These are phyloP conservation scores for Plasmodium coatneyi DNA, from an alignment of 169 alveolate species.

Conservation along the genomic window DNA sequence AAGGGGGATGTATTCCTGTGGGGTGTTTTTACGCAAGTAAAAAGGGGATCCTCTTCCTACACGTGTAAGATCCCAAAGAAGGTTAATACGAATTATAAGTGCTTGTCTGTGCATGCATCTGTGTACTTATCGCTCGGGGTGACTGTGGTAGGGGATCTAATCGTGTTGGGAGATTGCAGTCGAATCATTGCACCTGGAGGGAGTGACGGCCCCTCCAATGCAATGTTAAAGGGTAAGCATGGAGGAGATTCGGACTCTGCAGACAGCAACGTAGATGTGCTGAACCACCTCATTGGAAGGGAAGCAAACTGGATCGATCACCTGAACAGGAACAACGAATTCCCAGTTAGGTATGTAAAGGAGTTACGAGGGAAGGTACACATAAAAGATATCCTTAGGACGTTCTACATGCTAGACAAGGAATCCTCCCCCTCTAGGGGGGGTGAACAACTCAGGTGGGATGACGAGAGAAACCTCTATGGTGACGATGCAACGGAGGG, in stretches of 20 bases:
- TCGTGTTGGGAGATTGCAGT: constrained; percentile 10
- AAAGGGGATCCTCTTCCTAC: background rate
- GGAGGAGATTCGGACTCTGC: background rate
- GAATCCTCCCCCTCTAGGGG: background rate
- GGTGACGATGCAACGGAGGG: background rate
- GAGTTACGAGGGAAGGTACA: constrained; percentile 44
- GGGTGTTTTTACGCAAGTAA: constrained; percentile 76
- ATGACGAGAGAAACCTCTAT: background rate
- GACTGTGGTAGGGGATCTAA: constrained; percentile 52
- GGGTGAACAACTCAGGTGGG: background rate
- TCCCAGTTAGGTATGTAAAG: constrained; percentile 9
- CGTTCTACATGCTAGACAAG: constrained; percentile 25
- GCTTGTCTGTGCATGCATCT: constrained; percentile 50
- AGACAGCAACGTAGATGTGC: background rate
- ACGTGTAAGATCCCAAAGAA: constrained; percentile 32
- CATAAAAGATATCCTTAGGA: background rate
- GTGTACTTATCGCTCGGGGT: constrained; percentile 13
- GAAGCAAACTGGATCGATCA: background rate
- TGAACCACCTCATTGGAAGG: background rate
- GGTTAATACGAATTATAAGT: constrained; percentile 41
- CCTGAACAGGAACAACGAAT: background rate
- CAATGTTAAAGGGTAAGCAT: background rate
- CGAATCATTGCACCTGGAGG: background rate
- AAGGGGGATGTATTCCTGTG: constrained; percentile 86
- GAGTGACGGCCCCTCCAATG: background rate